Evolutionary conservation across 202 grass and related monocot species (phyloP).

Genomic region (Tripidium arundinaceum): DNA sequence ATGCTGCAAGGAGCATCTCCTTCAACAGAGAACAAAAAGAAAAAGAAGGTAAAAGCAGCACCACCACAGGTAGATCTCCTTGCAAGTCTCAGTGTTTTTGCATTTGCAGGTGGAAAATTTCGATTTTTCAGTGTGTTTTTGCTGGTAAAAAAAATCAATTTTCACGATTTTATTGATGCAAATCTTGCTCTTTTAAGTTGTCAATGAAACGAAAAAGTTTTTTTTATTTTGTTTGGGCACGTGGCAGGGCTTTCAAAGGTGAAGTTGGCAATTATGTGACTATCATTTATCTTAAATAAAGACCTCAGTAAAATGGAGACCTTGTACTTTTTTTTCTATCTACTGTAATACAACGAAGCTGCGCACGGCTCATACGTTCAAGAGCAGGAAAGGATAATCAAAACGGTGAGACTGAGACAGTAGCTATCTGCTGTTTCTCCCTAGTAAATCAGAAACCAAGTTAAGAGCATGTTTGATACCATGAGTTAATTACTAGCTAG

Average conservation of each 20-base stretch:
- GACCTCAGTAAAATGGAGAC: background rate
- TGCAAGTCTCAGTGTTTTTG: background rate
- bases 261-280: too few species aligned
- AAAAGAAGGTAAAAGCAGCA: background rate
- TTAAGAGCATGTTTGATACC: background rate
- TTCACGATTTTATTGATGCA: background rate
- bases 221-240: too few species aligned
- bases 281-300: background rate
- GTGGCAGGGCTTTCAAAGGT: too few species aligned
- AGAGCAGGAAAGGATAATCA: background rate
- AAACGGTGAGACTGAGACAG: background rate
- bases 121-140: background rate
- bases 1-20: background rate
- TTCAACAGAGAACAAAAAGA: background rate
- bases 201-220: background rate
- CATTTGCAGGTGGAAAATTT: background rate
- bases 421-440: background rate
- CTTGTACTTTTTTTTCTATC: background rate
- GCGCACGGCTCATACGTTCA: background rate
- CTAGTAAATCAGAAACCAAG: background rate
- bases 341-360: background rate
- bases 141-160: background rate
- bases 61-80: background rate
- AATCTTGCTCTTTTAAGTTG: background rate
- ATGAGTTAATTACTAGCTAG: background rate